phyloP scores from a whole-genome alignment of 1,284 basidiomycete genomes.

The Chalciporus sp. region DNA sequence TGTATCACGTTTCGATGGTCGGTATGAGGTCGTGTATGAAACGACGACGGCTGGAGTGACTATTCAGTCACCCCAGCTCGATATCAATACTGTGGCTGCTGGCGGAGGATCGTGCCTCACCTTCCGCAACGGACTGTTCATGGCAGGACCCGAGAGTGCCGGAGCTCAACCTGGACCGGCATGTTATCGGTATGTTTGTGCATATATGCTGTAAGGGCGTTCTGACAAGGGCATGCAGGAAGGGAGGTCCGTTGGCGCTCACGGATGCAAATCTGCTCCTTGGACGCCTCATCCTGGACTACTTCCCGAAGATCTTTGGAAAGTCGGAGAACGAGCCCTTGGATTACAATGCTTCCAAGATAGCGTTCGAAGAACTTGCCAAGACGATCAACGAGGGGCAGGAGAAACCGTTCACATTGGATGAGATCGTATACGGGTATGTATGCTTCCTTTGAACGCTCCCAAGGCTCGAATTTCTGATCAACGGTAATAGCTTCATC shows the following conservation, averaged over 20 bases:
- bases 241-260: slow-evolving; percentile 72
- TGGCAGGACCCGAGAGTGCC: slow-evolving; percentile 70
- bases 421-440: slow-evolving; percentile 88
- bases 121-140: slow-evolving; percentile 56
- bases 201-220: not conserved
- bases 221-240: slow-evolving; percentile 39
- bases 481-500: slow-evolving; percentile 64
- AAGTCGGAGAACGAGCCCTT: slow-evolving; percentile 71
- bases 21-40: slow-evolving; percentile 79
- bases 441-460: slow-evolving; percentile 22
- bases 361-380: slow-evolving; percentile 32
- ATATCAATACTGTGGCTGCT: slow-evolving; percentile 79
- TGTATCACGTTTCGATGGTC: slow-evolving; percentile 76
- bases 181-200: slow-evolving; percentile 55
- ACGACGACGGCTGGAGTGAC: slow-evolving; percentile 82
- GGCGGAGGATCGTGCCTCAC: slow-evolving; percentile 65
- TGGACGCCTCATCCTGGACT: slow-evolving; percentile 68
- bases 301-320: slow-evolving; percentile 82
- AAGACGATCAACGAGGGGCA: slow-evolving; percentile 46
- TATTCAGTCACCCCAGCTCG: slow-evolving; percentile 76
- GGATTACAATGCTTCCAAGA: slow-evolving; percentile 55
- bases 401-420: slow-evolving; percentile 63
- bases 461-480: slow-evolving; percentile 2
- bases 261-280: slow-evolving; percentile 81
- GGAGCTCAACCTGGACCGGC: slow-evolving; percentile 76